Base-by-base conservation (phyloP, 2,329 filamentous ascomycete genomes). In the Sphaerulina vaccinii region DNA sequence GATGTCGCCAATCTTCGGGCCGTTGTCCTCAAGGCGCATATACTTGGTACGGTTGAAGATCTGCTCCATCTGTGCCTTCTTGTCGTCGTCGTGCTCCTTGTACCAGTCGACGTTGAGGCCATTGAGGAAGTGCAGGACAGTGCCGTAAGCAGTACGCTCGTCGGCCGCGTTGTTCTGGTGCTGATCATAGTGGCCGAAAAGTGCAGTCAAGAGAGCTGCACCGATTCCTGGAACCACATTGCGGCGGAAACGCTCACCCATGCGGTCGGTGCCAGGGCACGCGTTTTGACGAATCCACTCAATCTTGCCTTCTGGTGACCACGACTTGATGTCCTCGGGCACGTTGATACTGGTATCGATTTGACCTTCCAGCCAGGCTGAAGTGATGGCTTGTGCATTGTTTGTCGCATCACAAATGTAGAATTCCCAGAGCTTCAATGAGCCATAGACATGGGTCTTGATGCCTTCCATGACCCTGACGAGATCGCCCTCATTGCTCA, bases 11-110 rank as follows among this genome's bases (percentile, higher is more conserved):
- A 88, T 75, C 68, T 88, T 92, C 2, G 93, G 93, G 0, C 93
- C 93, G 67, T 97, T 81, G 0, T 90, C 87, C 59, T 97, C 93
- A n/a, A 99, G 73, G 33, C 93, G 87, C 57, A 92, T 82, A 73
- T 99, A 99, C 71, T 96, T 96, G 74, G 91, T 88, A 55, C 95
- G 86, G 68, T 96, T 95, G 76, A 87, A 95, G 21, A 97, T 75
- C 71, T 99, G 92, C 56, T 96, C 85, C 50, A 96, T 79, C 59
- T 96, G 93, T 58, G 88, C 88, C 21, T 82, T 82, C 9, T 87
- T 78, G 67, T 99, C 93, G 16, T 74, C 75, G 66, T 99, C 90
- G 68, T 95, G 99, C 70, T 99, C 93, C 58, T 86, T 81, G 74
- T 99, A 99, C 65, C 92, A 88, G 2, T 86, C 82, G 27, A 96